phyloP scores from a whole-genome alignment of 495 filamentous ascomycete genomes.

The Neurospora intermedia region DNA sequence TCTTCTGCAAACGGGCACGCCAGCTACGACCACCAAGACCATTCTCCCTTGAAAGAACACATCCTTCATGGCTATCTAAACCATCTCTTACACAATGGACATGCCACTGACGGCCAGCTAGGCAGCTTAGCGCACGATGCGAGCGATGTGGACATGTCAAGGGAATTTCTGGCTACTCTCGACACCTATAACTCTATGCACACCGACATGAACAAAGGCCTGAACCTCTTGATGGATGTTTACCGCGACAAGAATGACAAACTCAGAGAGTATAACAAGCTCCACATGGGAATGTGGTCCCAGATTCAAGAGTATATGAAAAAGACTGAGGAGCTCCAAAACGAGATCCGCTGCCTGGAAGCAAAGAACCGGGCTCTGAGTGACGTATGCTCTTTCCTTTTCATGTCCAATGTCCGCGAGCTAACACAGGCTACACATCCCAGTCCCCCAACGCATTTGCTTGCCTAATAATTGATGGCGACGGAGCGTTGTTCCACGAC shows the following conservation, averaged over 20 bases:
- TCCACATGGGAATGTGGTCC: background rate
- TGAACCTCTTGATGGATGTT: background rate
- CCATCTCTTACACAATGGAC: background rate
- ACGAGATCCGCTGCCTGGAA: background rate
- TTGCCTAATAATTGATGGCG: constrained; percentile 24
- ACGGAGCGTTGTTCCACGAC: constrained; percentile 22
- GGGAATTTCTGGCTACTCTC: background rate
- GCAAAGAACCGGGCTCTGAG: background rate
- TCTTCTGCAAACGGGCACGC: background rate
- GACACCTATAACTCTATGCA: background rate
- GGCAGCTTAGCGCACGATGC: background rate
- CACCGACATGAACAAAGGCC: background rate
- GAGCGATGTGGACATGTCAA: background rate
- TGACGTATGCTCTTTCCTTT: background rate
- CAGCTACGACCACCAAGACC: background rate
- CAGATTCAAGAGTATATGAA: background rate
- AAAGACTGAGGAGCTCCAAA: background rate
- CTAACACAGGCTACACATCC: background rate
- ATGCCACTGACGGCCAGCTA: background rate
- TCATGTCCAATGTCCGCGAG: background rate
- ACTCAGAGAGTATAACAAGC: background rate
- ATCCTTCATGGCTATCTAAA: background rate
- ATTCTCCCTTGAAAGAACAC: background rate
- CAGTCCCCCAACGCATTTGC: constrained; percentile 11
- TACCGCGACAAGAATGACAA: background rate